A percentile compares a stretch with the other conserved stretches of the same genome.
phyloP scores from a whole-genome alignment of 2,329 filamentous ascomycete species.

The Daldinia sp. region DNA sequence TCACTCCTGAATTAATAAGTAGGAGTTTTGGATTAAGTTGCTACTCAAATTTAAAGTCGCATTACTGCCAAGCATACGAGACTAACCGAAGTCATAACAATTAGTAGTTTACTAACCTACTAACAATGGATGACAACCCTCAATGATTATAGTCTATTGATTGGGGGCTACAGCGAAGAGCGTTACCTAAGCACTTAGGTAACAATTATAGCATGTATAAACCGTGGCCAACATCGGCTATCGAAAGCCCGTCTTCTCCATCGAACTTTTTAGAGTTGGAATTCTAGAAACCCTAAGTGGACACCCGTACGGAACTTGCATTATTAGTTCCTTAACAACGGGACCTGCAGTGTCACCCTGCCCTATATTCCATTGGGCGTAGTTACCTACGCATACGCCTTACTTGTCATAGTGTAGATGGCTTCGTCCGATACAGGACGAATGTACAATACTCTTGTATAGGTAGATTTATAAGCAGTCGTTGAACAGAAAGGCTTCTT shows the following conservation, averaged over 20 bases:
- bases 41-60: too few species aligned
- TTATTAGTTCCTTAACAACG: slow-evolving; percentile 16
- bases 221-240: slow-evolving; percentile 14
- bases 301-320: background rate
- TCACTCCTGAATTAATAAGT: too few species aligned
- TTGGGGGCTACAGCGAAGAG: background rate
- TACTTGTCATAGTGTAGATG: slow-evolving; percentile 19
- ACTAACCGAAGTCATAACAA: too few species aligned
- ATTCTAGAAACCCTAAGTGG: background rate
- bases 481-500: background rate
- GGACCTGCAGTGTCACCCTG: slow-evolving; percentile 23
- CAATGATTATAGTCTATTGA: background rate
- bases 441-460: background rate
- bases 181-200: slow-evolving; percentile 23
- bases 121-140: too few species aligned
- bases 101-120: too few species aligned
- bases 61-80: too few species aligned
- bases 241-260: too few species aligned
- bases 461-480: background rate
- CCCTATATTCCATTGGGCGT: background rate
- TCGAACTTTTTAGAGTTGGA: too few species aligned
- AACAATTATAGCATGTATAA: slow-evolving; percentile 29
- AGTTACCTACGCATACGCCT: slow-evolving; percentile 9
- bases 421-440: slow-evolving; percentile 25
- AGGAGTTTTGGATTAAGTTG: too few species aligned